A percentile compares a stretch with the other conserved stretches of the same genome.
Evolutionary conservation across 1,284 basidiomycete genomes (phyloP).

Genomic region (Laetiporus sulphureus): DNA sequence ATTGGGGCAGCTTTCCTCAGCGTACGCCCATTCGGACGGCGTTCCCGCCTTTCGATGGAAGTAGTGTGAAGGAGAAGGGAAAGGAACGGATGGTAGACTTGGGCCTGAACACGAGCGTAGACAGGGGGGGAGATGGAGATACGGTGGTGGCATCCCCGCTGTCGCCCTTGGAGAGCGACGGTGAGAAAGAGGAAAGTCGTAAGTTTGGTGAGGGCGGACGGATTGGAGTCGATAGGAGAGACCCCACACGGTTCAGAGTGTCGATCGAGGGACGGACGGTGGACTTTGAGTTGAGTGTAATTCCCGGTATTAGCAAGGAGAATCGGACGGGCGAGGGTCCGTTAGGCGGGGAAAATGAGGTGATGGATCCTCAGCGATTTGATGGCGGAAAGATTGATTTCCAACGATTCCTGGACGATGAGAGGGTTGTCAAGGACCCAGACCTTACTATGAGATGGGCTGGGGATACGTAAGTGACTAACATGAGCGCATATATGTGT

Average conservation of each 20-base stretch:
- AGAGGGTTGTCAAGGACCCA: slow-evolving; percentile 44
- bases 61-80: slow-evolving; percentile 12
- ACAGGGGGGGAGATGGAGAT: slow-evolving; percentile 7
- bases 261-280: slow-evolving; percentile 47
- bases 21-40: slow-evolving; percentile 56
- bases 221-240: slow-evolving; percentile 42
- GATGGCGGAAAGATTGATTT: slow-evolving; percentile 50
- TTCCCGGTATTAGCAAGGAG: slow-evolving; percentile 22
- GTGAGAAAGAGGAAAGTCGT: slow-evolving; percentile 9
- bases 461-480: slow-evolving; percentile 39
- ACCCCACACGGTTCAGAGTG: slow-evolving; percentile 49
- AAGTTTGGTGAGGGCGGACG: slow-evolving; percentile 44
- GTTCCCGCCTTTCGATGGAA: slow-evolving; percentile 32
- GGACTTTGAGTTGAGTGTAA: slow-evolving; percentile 58
- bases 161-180: not conserved
- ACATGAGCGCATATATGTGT: not conserved
- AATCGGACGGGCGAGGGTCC: slow-evolving; percentile 19
- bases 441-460: slow-evolving; percentile 62
- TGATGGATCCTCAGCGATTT: slow-evolving; percentile 48
- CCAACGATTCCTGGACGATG: slow-evolving; percentile 47
- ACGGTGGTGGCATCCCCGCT: slow-evolving; percentile 1
- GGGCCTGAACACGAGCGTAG: slow-evolving; percentile 9
- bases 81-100: slow-evolving; percentile 19
- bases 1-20: slow-evolving; percentile 82
- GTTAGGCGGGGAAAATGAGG: slow-evolving; percentile 37